phyloP scores from a whole-genome alignment of 345 rosid genomes.

The thale cress (Arabidopsis thaliana) region DNA sequence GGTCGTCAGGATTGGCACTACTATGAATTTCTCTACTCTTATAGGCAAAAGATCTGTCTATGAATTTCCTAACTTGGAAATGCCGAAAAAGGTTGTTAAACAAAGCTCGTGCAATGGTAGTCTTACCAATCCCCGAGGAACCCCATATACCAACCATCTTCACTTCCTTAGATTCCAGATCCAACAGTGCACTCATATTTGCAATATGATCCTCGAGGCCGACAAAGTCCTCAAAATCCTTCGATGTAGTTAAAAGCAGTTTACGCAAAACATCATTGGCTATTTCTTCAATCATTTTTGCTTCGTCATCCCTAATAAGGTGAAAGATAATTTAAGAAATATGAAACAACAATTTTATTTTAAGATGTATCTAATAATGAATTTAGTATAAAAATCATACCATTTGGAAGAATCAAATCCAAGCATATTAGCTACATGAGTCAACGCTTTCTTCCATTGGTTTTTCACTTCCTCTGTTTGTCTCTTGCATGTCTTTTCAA shows the following conservation, averaged over 20 bases:
- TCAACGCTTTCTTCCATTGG: slow-evolving; percentile 2
- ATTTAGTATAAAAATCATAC: neutral
- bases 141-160: neutral
- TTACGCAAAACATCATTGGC: neutral
- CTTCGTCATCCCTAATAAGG: neutral
- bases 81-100: neutral
- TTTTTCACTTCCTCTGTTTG: neutral
- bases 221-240: neutral
- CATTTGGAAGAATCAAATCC: neutral
- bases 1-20: neutral
- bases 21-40: neutral
- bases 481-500: neutral
- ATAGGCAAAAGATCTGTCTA: neutral
- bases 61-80: neutral
- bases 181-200: neutral
- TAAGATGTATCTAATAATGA: neutral
- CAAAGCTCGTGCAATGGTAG: slow-evolving; percentile 18
- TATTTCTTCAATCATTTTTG: neutral
- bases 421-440: neutral
- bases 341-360: neutral
- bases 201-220: neutral
- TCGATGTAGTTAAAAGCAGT: neutral
- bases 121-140: slow-evolving; percentile 26
- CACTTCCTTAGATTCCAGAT: neutral
- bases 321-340: neutral